These are phyloP conservation scores for Tolypocladium guangdongense DNA, from an alignment of 2,329 filamentous ascomycete species.

Conservation along the genomic window DNA sequence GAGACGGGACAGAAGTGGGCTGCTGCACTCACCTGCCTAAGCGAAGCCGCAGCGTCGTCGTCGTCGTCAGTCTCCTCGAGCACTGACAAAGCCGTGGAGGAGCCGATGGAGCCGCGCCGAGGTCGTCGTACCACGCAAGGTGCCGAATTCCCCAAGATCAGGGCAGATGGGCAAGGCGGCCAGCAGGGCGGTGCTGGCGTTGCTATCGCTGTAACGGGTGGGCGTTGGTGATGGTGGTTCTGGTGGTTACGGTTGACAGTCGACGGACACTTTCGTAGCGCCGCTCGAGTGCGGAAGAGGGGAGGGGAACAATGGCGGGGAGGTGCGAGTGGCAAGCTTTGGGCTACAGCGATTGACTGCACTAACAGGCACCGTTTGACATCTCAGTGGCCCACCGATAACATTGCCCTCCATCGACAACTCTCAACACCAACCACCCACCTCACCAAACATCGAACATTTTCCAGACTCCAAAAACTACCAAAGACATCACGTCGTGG, in stretches of 20 bases:
- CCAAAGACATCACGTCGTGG: too few species aligned
- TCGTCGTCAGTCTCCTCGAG: not conserved
- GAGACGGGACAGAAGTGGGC: not conserved
- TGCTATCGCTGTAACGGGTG: not conserved
- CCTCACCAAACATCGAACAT: too few species aligned
- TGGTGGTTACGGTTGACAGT: not conserved
- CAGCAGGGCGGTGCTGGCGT: not conserved
- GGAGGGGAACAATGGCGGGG: not conserved
- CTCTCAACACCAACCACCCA: too few species aligned
- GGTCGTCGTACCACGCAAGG: not conserved
- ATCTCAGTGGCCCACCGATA: not conserved
- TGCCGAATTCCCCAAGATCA: not conserved
- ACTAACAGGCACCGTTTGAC: not conserved
- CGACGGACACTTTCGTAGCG: conserved; percentile 1
- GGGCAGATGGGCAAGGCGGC: not conserved
- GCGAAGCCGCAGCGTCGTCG: conserved; percentile 1
- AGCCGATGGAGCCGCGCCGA: not conserved
- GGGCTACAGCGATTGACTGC: not conserved
- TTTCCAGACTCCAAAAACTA: too few species aligned
- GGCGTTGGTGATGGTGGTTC: not conserved
- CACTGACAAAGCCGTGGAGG: not conserved
- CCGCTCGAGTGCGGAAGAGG: conserved; percentile 4
- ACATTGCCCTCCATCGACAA: too few species aligned
- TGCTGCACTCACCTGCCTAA: not conserved
- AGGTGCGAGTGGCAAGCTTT: not conserved